Conservation (phyloP, 2,329 filamentous ascomycete genomes). For the Aspergillus caelatus region DNA sequence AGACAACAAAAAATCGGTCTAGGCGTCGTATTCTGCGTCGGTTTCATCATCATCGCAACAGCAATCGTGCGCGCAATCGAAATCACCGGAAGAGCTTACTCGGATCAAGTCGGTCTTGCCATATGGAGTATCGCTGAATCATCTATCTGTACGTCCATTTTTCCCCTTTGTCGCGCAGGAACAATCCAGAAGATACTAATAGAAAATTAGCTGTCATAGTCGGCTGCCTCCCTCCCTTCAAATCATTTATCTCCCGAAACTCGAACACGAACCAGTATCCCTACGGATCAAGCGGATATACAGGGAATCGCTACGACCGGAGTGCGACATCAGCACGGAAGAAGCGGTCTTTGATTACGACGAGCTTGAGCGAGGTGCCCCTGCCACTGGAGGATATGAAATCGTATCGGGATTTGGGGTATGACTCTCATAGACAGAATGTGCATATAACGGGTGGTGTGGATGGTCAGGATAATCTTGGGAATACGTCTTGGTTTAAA, state of each 20-base stretch:
- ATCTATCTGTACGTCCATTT: conserved; percentile 18
- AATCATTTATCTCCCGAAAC: conserved; percentile 16
- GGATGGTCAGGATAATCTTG: neutral
- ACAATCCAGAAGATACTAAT: neutral
- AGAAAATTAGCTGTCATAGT: conserved; percentile 17
- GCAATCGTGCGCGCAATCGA: conserved; percentile 31
- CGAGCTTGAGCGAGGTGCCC: neutral
- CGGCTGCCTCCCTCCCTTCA: conserved; percentile 23
- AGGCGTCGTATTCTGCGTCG: conserved; percentile 31
- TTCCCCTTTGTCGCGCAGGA: too few relatives aligned
- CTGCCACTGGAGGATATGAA: neutral
- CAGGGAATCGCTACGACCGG: neutral
- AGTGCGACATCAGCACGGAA: neutral
- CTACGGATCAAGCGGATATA: neutral
- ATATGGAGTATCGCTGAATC: conserved; percentile 25
- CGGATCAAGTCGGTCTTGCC: conserved; percentile 21
- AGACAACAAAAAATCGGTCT: conserved; percentile 30
- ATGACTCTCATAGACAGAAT: neutral
- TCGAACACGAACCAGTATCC: neutral
- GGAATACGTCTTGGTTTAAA: neutral
- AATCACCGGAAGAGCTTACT: conserved; percentile 25
- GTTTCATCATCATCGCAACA: conserved; percentile 27
- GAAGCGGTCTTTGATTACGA: neutral
- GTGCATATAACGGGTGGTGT: neutral
- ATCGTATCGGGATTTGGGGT: neutral